Evolutionary conservation across 495 filamentous ascomycete genomes (phyloP).

Genomic region (Penicillium steckii): DNA sequence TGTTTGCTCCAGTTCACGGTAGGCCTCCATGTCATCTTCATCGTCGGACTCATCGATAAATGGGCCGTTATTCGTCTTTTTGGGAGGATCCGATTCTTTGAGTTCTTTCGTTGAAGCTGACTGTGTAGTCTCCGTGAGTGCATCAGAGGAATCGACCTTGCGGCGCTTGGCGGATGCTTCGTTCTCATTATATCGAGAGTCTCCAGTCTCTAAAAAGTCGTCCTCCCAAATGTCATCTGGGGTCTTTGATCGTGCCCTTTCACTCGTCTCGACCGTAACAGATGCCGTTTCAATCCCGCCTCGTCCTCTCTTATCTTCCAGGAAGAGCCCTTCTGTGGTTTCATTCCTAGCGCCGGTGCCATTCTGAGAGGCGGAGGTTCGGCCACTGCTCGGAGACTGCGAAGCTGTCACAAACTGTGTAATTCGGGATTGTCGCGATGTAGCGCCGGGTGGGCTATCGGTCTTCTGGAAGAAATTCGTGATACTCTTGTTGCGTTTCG

Average conservation of each 20-base stretch:
- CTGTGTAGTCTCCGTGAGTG: conserved; percentile 4
- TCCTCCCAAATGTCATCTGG: conserved; percentile 41
- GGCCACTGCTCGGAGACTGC: conserved; percentile 21
- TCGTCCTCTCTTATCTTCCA: conserved; percentile 40
- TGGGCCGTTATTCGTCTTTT: conserved; percentile 41
- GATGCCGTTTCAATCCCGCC: conserved; percentile 6
- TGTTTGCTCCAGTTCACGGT: conserved; percentile 19
- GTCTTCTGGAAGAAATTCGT: conserved; percentile 80
- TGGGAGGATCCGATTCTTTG: background rate
- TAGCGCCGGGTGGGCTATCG: conserved; percentile 42
- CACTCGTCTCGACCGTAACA: background rate
- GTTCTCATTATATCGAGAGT: conserved; percentile 29
- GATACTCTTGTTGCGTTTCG: conserved; percentile 69
- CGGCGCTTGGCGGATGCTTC: conserved; percentile 35
- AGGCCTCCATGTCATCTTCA: conserved; percentile 50
- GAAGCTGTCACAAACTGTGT: conserved; percentile 38
- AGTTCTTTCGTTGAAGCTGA: conserved; percentile 7
- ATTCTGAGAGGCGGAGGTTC: conserved; percentile 18
- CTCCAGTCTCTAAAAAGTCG: conserved; percentile 14
- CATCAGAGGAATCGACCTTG: conserved; percentile 34
- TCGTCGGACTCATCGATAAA: conserved; percentile 71
- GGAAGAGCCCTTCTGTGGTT: conserved; percentile 37
- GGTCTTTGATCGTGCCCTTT: conserved; percentile 22
- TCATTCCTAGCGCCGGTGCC: conserved; percentile 12
- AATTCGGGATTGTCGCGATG: conserved; percentile 36